phyloP scores from a whole-genome alignment of 2,329 filamentous ascomycete species.

The Penicillium sp. region DNA sequence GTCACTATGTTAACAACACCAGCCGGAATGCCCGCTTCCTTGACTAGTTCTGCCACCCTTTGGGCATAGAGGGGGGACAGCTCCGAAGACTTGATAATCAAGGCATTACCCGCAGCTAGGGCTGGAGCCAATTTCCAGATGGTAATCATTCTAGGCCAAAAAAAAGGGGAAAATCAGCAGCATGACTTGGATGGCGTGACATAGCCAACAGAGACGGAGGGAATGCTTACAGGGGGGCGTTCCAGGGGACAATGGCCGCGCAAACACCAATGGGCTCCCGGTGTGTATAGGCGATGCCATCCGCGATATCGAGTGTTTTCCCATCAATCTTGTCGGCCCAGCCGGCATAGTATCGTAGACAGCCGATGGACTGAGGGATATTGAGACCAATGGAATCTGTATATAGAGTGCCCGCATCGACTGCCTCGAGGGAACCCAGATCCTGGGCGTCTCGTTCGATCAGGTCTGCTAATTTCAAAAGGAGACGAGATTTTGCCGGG shows the following conservation, averaged over 20 bases:
- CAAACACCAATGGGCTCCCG: constrained; percentile 35
- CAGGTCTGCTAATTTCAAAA: constrained; percentile 32
- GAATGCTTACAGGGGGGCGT: constrained; percentile 31
- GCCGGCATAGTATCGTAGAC: constrained; percentile 34
- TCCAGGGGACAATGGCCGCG: constrained; percentile 37
- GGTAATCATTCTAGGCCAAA: constrained; percentile 29
- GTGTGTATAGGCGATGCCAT: constrained; percentile 29
- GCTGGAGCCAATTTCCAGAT: constrained; percentile 64
- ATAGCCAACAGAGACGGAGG: not conserved
- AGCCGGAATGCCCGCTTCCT: constrained; percentile 58
- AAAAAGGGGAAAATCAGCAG: not conserved
- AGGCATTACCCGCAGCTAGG: constrained; percentile 68
- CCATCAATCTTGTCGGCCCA: constrained; percentile 37
- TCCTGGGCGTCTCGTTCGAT: constrained; percentile 33
- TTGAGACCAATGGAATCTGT: constrained; percentile 29
- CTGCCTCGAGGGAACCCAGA: constrained; percentile 29
- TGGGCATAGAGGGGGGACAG: constrained; percentile 58
- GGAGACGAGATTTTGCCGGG: constrained; percentile 20
- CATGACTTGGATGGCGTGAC: not conserved
- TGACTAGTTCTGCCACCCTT: constrained; percentile 52
- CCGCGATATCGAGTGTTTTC: constrained; percentile 27
- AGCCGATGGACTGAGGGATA: constrained; percentile 27
- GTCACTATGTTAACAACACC: constrained; percentile 63
- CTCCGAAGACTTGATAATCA: constrained; percentile 71
- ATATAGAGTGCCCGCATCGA: constrained; percentile 31